Conservation (phyloP, 169 alveolate genomes). For the Plasmodium yoelii region DNA sequence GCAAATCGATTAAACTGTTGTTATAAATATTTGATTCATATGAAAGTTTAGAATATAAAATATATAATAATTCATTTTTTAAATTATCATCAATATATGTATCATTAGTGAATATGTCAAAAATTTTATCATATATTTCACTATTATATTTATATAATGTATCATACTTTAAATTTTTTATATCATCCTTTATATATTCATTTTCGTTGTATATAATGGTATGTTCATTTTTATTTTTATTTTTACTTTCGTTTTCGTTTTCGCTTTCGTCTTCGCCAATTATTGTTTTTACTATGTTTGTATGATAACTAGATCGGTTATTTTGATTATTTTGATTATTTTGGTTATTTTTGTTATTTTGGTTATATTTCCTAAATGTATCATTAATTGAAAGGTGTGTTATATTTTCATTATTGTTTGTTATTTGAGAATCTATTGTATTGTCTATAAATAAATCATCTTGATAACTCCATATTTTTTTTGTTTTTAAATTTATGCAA, state of each 20-base stretch:
- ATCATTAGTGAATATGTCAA: slow-evolving; percentile 58
- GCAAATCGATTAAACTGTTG: slow-evolving; percentile 42
- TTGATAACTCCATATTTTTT: slow-evolving; percentile 55
- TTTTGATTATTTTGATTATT: too few species aligned
- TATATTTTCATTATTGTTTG: not conserved
- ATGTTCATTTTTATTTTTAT: too few species aligned
- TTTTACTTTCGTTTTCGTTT: not conserved
- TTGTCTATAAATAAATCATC: slow-evolving; percentile 42
- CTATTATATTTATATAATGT: slow-evolving; percentile 3
- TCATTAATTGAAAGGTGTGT: not conserved
- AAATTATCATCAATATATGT: slow-evolving; percentile 49
- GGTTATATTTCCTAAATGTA: too few species aligned
- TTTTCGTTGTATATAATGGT: not conserved
- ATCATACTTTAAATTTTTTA: not conserved
- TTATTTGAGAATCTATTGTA: slow-evolving; percentile 13
- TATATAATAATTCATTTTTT: slow-evolving; percentile 60
- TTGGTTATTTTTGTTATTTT: too few species aligned
- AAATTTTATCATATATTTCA: slow-evolving; percentile 30
- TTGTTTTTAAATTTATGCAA: slow-evolving; percentile 57
- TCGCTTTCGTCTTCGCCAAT: not conserved
- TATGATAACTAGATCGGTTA: too few species aligned
- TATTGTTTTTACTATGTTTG: too few species aligned
- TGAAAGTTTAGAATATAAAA: slow-evolving; percentile 51
- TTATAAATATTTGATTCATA: slow-evolving; percentile 53
- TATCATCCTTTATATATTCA: not conserved